These are phyloP conservation scores for Pontederia paniculata DNA, from an alignment of 176 grass and related monocot species.

Conservation along the genomic window DNA sequence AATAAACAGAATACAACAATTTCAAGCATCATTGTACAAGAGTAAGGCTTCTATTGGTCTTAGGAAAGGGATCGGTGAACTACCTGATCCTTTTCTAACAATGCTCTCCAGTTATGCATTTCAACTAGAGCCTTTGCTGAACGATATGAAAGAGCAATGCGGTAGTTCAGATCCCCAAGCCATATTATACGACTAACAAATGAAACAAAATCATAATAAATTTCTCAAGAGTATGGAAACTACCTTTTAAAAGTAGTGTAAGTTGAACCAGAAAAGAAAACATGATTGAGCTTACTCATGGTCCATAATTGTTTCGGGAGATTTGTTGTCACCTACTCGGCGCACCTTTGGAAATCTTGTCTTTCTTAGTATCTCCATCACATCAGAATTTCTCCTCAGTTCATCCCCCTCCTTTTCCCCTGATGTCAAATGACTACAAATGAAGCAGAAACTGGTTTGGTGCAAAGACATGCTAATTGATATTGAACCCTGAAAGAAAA, in stretches of 20 bases:
- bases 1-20: background rate
- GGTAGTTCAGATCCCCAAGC: slow-evolving; percentile 94
- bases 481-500: slow-evolving; percentile 62
- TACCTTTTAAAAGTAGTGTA: background rate
- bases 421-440: slow-evolving; percentile 89
- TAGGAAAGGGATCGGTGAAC: background rate
- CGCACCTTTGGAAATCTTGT: slow-evolving; percentile 73
- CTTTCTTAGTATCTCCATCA: slow-evolving; percentile 69
- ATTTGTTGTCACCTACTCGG: slow-evolving; percentile 41
- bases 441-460: slow-evolving; percentile 90
- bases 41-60: background rate
- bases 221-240: background rate
- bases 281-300: slow-evolving; percentile 49
- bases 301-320: slow-evolving; percentile 69
- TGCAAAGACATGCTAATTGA: slow-evolving; percentile 91
- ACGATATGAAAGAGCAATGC: slow-evolving; percentile 79
- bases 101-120: slow-evolving; percentile 82
- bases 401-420: slow-evolving; percentile 84
- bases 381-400: slow-evolving; percentile 75
- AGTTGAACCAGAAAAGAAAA: background rate
- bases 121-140: slow-evolving; percentile 84
- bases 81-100: slow-evolving; percentile 88
- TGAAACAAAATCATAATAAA: background rate
- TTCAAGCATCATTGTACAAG: background rate
- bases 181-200: slow-evolving; percentile 76